Evolutionary conservation across 306 rosid genomes (phyloP).

Genomic region (Cucurbita maxima): DNA sequence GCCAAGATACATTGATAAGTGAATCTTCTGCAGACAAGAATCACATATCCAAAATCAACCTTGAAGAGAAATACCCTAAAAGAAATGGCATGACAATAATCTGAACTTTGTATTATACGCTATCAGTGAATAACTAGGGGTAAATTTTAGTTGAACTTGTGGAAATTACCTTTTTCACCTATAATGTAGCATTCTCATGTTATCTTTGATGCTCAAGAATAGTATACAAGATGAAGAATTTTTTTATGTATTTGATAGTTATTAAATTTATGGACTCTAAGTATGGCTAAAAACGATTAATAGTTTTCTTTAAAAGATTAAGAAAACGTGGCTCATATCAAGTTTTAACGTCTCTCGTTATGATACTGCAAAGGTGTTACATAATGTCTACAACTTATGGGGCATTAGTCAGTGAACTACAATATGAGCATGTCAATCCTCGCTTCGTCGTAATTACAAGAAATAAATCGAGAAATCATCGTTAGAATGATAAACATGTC

Average conservation of each 20-base stretch:
- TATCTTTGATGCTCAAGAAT: neutral
- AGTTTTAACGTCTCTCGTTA: too few relatives aligned
- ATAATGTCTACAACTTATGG: constrained; percentile 78
- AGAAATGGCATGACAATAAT: too few relatives aligned
- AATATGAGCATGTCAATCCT: constrained; percentile 66
- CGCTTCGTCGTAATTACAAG: constrained; percentile 36
- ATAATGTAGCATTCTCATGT: neutral
- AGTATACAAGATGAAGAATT: neutral
- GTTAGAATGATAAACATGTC: neutral
- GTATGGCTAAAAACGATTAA: too few relatives aligned
- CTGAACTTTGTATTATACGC: neutral
- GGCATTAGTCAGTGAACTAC: constrained; percentile 93
- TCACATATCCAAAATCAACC: neutral
- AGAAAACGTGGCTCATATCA: too few relatives aligned
- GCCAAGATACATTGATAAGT: neutral
- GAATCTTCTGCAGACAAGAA: neutral
- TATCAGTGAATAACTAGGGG: neutral
- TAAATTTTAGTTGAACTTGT: neutral
- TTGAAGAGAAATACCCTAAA: neutral
- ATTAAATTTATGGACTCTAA: too few relatives aligned
- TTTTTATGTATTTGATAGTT: constrained; percentile 16
- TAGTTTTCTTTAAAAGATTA: too few relatives aligned
- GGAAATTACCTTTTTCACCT: neutral
- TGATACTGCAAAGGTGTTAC: constrained; percentile 57
- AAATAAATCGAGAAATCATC: neutral